Evolutionary conservation across 441 rosid genomes (phyloP).

Genomic region (Pelargonium hybrid): DNA sequence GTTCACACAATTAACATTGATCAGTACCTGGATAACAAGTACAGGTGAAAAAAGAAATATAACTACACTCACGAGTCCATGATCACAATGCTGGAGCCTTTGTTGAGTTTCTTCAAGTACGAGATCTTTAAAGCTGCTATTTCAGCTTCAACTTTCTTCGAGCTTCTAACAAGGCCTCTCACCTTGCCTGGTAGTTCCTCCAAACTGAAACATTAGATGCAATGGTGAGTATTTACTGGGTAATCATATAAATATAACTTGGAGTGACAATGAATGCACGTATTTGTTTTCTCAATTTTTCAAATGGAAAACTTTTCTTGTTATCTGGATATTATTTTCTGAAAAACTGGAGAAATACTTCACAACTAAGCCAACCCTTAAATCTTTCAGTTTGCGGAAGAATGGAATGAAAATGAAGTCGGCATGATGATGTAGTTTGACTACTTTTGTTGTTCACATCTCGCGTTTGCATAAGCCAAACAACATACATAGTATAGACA

Average conservation of each 20-base stretch:
- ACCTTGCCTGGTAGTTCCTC: slow-evolving; percentile 74
- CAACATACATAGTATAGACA: too few species aligned
- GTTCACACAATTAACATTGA: not conserved
- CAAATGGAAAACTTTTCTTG: too few species aligned
- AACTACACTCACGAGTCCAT: slow-evolving; percentile 70
- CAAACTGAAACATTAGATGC: slow-evolving; percentile 33
- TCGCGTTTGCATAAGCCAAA: too few species aligned
- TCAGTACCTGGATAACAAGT: too few species aligned
- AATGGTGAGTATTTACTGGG: not conserved
- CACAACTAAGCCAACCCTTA: too few species aligned
- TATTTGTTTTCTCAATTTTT: too few species aligned
- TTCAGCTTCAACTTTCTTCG: slow-evolving; percentile 75
- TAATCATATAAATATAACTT: not conserved
- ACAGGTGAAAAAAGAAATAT: not conserved
- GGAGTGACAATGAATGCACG: not conserved
- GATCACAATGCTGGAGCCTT: slow-evolving; percentile 64
- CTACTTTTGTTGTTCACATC: too few species aligned
- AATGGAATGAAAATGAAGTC: too few species aligned
- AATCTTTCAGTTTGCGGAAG: too few species aligned
- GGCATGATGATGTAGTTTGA: too few species aligned
- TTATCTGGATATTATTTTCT: too few species aligned
- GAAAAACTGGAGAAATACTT: too few species aligned
- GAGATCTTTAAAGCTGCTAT: slow-evolving; percentile 78
- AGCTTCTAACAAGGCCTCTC: slow-evolving; percentile 51
- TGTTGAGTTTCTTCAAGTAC: slow-evolving; percentile 68